Conservation (phyloP, 345 rosid species). For the Sonneratia alba region DNA sequence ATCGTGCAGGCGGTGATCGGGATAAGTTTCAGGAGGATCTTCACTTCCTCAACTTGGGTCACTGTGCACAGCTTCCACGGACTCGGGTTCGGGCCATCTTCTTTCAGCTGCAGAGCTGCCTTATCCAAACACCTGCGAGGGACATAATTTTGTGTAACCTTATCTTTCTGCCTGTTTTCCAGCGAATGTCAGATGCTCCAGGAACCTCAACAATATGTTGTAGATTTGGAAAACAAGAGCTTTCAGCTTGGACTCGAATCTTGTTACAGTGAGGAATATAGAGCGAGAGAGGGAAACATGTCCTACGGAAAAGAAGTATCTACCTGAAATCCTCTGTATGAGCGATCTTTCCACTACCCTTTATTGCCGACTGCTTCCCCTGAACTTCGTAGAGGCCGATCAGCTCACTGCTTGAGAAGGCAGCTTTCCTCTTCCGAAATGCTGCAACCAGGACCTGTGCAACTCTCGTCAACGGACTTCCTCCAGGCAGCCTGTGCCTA, state of each 20-base stretch:
- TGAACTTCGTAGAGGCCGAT: conserved; percentile 71
- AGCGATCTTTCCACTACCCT: conserved; percentile 70
- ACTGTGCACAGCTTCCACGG: conserved; percentile 91
- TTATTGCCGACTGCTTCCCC: conserved; percentile 65
- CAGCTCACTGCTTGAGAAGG: conserved; percentile 58
- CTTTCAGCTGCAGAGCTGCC: conserved; percentile 74
- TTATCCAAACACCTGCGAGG: conserved; percentile 68
- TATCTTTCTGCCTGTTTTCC: too few relatives aligned
- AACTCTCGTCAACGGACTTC: conserved; percentile 86
- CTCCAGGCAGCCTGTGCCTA: conserved; percentile 89
- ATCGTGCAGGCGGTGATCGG: conserved; percentile 76
- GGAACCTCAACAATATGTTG: too few relatives aligned
- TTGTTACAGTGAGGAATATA: neutral
- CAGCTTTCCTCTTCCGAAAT: conserved; percentile 44
- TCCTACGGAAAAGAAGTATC: neutral
- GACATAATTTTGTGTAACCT: neutral
- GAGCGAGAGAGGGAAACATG: too few relatives aligned
- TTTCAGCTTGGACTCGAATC: neutral
- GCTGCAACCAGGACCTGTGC: conserved; percentile 85
- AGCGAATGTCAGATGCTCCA: too few relatives aligned
- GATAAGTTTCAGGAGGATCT: conserved; percentile 61
- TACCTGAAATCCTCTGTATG: conserved; percentile 68
- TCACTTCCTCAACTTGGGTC: conserved; percentile 92
- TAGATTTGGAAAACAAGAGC: too few relatives aligned
- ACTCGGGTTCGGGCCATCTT: conserved; percentile 54